Percentiles rank a stretch among this genome's conserved stretches.
phyloP scores from a whole-genome alignment of 2,329 filamentous ascomycete species.

The Fusarium kyushuense region DNA sequence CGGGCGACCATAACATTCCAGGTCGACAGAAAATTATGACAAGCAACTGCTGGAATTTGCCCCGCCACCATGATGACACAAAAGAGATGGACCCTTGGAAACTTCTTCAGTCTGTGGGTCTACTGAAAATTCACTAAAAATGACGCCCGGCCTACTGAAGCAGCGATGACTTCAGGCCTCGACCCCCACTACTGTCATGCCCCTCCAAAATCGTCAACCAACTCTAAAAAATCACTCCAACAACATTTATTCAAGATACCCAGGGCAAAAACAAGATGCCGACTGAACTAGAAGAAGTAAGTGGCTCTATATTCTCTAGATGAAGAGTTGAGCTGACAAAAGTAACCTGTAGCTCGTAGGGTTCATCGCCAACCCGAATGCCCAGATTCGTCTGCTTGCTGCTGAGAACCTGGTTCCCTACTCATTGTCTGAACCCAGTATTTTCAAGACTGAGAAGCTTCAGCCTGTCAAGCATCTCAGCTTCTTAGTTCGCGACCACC shows the following conservation, averaged over 20 bases:
- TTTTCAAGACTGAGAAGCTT: conserved; percentile 87
- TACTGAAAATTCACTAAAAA: conserved; percentile 43
- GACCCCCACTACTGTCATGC: conserved; percentile 46
- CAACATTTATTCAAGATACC: conserved; percentile 1
- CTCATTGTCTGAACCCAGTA: conserved; percentile 74
- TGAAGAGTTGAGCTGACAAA: conserved; percentile 13
- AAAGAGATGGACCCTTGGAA: conserved; percentile 34
- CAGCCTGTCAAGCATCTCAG: conserved; percentile 89
- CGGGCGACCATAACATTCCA: background rate
- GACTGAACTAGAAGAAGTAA: conserved; percentile 81
- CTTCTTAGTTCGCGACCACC: conserved; percentile 84
- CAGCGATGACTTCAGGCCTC: conserved; percentile 49
- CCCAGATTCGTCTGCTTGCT: conserved; percentile 87
- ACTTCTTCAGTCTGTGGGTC: conserved; percentile 45
- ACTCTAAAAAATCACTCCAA: conserved; percentile 36
- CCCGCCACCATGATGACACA: conserved; percentile 44
- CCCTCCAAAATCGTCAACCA: conserved; percentile 46
- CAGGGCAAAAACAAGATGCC: conserved; percentile 65
- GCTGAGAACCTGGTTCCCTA: conserved; percentile 90
- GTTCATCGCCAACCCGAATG: conserved; percentile 92
- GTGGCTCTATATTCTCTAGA: background rate
- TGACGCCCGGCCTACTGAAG: conserved; percentile 42
- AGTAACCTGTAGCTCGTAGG: conserved; percentile 77
- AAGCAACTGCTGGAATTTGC: conserved; percentile 18
- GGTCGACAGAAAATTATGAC: conserved; percentile 15